phyloP scores from a whole-genome alignment of 1,284 basidiomycete species.

The Ceratobasidium sp. region DNA sequence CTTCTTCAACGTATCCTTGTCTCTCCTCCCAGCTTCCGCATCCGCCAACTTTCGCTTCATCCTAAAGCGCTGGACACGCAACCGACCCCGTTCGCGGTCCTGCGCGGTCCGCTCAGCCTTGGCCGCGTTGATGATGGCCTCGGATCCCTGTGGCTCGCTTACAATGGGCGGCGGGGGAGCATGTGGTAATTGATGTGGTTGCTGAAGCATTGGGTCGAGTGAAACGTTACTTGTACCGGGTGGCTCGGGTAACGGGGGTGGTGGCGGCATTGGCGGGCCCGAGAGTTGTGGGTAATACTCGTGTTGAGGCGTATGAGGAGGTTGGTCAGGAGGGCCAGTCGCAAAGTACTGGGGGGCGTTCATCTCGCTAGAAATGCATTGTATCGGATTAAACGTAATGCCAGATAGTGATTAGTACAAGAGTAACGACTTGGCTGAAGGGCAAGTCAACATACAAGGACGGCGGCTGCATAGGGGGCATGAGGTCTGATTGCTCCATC shows the following conservation, averaged over 20 bases:
- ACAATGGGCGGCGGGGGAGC: background rate
- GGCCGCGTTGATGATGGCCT: slow-evolving; percentile 39
- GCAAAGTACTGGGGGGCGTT: slow-evolving; percentile 36
- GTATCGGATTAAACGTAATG: slow-evolving; percentile 39
- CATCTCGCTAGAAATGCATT: slow-evolving; percentile 31
- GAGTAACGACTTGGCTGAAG: slow-evolving; percentile 3
- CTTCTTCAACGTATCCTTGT: slow-evolving; percentile 40
- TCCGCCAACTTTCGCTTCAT: slow-evolving; percentile 40
- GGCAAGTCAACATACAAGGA: slow-evolving; percentile 33
- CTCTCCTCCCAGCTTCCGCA: slow-evolving; percentile 36
- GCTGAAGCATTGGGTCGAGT: slow-evolving; percentile 38
- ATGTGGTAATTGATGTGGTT: slow-evolving; percentile 4
- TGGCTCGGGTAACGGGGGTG: slow-evolving; percentile 39
- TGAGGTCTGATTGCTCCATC: slow-evolving; percentile 37
- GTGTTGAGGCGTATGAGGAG: slow-evolving; percentile 22
- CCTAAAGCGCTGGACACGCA: slow-evolving; percentile 36
- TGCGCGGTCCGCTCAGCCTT: slow-evolving; percentile 40
- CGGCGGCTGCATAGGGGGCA: slow-evolving; percentile 23
- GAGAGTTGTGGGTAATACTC: slow-evolving; percentile 22
- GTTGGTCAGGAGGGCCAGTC: slow-evolving; percentile 13
- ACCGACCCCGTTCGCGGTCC: slow-evolving; percentile 38
- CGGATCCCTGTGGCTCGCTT: slow-evolving; percentile 15
- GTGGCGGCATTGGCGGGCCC: slow-evolving; percentile 32
- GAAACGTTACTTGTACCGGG: slow-evolving; percentile 40
- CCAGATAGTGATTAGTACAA: slow-evolving; percentile 18